Percentiles rank a stretch among this genome's conserved stretches.
phyloP scores from a whole-genome alignment of 768 basidiomycete species.

The Solioccasus polychromus region DNA sequence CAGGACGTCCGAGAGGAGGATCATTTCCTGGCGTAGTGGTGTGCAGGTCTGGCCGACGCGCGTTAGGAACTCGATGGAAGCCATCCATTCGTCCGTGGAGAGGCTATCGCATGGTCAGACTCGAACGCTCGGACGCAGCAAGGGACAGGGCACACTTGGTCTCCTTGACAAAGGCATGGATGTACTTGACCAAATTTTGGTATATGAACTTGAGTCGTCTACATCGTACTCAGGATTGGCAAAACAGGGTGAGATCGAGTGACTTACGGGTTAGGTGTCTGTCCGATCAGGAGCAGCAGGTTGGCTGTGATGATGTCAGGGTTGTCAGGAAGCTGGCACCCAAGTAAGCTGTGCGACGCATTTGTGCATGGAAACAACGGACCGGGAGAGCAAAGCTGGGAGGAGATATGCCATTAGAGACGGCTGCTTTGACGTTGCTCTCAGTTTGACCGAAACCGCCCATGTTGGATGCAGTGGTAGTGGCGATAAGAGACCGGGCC shows the following conservation, averaged over 20 bases:
- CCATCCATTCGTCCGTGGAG: slow-evolving; percentile 86
- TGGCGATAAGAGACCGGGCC: neutral
- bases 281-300: slow-evolving; percentile 37
- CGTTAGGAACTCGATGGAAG: slow-evolving; percentile 76
- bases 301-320: slow-evolving; percentile 52
- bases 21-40: slow-evolving; percentile 72
- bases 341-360: neutral
- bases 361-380: slow-evolving; percentile 8
- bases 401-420: slow-evolving; percentile 39
- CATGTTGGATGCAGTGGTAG: slow-evolving; percentile 7
- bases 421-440: slow-evolving; percentile 22
- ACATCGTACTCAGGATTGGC: neutral
- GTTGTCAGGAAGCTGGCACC: slow-evolving; percentile 43
- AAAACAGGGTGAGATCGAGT: neutral
- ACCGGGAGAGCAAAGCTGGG: slow-evolving; percentile 43
- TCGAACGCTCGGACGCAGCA: neutral
- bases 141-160: slow-evolving; percentile 43
- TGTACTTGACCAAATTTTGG: slow-evolving; percentile 54
- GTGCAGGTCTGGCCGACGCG: slow-evolving; percentile 70
- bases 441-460: slow-evolving; percentile 9
- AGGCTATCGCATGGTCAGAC: slow-evolving; percentile 36
- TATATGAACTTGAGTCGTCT: slow-evolving; percentile 48
- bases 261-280: slow-evolving; percentile 40
- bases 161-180: slow-evolving; percentile 75
- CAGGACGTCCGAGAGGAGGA: slow-evolving; percentile 79